Conservation (phyloP, 1,139 yeast species). For the Saccharomyces hybrid region DNA sequence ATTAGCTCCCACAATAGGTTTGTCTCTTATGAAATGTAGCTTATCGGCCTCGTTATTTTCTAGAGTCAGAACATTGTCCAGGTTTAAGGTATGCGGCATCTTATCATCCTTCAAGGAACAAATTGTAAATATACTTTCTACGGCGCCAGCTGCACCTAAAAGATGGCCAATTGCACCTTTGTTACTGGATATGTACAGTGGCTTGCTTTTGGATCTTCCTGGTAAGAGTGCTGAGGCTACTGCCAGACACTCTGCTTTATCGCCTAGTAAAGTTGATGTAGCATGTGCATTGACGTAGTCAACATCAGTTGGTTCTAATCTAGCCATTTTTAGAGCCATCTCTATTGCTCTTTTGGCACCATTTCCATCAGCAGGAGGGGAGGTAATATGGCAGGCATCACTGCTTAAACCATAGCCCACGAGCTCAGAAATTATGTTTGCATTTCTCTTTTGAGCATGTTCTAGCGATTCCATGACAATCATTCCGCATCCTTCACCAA, state of each 20-base stretch:
- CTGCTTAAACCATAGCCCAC: constrained; percentile 86
- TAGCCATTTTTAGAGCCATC: constrained; percentile 50
- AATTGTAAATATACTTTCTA: constrained; percentile 78
- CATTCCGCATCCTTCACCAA: constrained; percentile 90
- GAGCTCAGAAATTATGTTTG: constrained; percentile 69
- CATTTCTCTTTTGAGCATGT: constrained; percentile 62
- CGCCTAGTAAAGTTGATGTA: constrained; percentile 86
- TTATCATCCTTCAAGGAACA: constrained; percentile 49
- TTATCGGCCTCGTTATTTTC: constrained; percentile 32
- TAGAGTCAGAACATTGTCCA: constrained; percentile 44
- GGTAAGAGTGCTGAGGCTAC: constrained; percentile 43
- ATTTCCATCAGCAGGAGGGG: constrained; percentile 73
- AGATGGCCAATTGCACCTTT: constrained; percentile 93
- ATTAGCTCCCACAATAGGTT: constrained; percentile 31
- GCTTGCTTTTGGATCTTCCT: constrained; percentile 24
- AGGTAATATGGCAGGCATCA: constrained; percentile 89
- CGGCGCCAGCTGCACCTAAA: constrained; percentile 93
- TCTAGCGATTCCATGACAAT: constrained; percentile 67
- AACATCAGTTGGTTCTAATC: constrained; percentile 39
- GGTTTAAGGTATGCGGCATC: constrained; percentile 77
- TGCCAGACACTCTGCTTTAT: constrained; percentile 77
- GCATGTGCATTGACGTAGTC: constrained; percentile 95
- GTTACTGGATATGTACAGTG: constrained; percentile 60
- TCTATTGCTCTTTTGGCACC: constrained; percentile 85
- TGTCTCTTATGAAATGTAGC: constrained; percentile 55